Conservation (phyloP, 2,329 filamentous ascomycete species). For the Diaporthe citri region DNA sequence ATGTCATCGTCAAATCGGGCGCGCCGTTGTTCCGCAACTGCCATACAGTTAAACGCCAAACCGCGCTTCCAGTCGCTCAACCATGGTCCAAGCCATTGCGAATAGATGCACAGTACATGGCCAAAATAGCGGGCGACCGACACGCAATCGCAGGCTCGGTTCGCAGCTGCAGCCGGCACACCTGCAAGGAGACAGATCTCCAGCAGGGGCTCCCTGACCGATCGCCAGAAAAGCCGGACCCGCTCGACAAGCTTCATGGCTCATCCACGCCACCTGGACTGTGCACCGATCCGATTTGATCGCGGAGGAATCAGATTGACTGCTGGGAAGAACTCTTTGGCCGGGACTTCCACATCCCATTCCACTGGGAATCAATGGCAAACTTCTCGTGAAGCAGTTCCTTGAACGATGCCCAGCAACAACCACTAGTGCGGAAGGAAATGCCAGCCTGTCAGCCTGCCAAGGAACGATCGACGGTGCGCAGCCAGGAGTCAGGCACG, state of each 20-base stretch:
- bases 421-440: background rate
- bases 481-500: background rate
- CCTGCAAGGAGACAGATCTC: conserved; percentile 13
- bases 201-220: conserved; percentile 27
- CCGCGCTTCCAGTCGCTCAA: background rate
- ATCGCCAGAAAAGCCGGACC: conserved; percentile 23
- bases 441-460: background rate
- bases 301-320: background rate
- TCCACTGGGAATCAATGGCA: background rate
- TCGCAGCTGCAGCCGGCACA: background rate
- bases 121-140: background rate
- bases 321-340: background rate
- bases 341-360: background rate
- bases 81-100: background rate
- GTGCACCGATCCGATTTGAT: conserved; percentile 28
- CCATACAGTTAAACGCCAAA: background rate
- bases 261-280: conserved; percentile 14
- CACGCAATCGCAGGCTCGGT: background rate
- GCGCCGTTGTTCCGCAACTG: background rate
- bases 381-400: background rate
- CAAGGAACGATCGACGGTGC: background rate
- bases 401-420: background rate
- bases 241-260: conserved; percentile 31
- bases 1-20: conserved; percentile 10
- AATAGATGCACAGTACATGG: background rate